phyloP scores from a whole-genome alignment of 2,329 filamentous ascomycete genomes.

The Pseudogymnoascus sp. region DNA sequence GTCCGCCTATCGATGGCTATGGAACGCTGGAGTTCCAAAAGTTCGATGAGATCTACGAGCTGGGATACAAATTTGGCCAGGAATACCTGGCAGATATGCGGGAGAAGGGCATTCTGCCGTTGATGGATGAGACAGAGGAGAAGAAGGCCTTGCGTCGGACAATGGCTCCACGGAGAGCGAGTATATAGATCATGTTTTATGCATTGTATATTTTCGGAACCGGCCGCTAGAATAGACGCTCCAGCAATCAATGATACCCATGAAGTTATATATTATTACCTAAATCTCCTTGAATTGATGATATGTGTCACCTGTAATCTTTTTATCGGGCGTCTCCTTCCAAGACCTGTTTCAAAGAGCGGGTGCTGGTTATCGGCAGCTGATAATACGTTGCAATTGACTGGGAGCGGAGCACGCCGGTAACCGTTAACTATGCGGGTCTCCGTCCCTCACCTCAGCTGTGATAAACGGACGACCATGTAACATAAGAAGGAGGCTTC shows the following conservation, averaged over 20 bases:
- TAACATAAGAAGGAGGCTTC: background rate
- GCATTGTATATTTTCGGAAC: background rate
- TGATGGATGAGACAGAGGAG: slow-evolving; percentile 65
- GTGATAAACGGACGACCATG: slow-evolving; percentile 2
- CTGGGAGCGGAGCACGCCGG: background rate
- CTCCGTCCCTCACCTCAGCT: background rate
- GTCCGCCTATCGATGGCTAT: slow-evolving; percentile 86
- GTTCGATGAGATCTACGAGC: slow-evolving; percentile 91
- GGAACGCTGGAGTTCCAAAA: slow-evolving; percentile 94
- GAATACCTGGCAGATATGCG: slow-evolving; percentile 70
- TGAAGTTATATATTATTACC: background rate
- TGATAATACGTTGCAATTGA: background rate
- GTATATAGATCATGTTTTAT: slow-evolving; percentile 41
- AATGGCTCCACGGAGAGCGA: slow-evolving; percentile 71
- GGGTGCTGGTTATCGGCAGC: background rate
- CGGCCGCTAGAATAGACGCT: background rate
- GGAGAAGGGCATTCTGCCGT: slow-evolving; percentile 66
- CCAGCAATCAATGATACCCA: slow-evolving; percentile 3
- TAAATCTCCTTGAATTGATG: background rate
- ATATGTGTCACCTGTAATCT: background rate
- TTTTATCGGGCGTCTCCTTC: background rate
- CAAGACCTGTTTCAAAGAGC: background rate
- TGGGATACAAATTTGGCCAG: slow-evolving; percentile 81
- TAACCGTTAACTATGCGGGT: background rate
- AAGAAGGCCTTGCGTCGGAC: slow-evolving; percentile 71